Base-by-base conservation (phyloP, 257 asterid genomes). In the Craterostigma plantagineum region DNA sequence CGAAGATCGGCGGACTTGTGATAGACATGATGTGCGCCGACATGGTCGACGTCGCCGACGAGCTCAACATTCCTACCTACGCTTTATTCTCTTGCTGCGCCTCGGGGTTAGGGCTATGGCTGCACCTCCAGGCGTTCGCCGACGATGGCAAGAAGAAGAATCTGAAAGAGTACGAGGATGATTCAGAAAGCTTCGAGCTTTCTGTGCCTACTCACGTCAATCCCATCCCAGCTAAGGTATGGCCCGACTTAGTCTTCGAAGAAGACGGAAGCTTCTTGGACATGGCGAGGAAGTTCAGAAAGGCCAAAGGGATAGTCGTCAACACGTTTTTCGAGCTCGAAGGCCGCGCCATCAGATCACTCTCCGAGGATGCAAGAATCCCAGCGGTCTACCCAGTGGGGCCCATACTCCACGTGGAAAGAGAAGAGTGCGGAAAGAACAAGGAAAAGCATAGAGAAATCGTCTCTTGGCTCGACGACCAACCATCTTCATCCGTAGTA, bases 31-130 rank as follows among this genome's bases (percentile, higher is more conserved):
- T 63, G 14, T 70, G 63, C 39, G 57, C 68, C 6, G 3, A 49
- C 18, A 66, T 70, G 78, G 50, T 66, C 7, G 68, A 70, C 7
- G 63, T 59, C 4, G 78, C 74, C 0, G 37, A 66, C 7, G 78
- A 66, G 33, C 56, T 63, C 13, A 49, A 42, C 9, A 34, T 66
- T 3, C 66, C 71, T 0, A 38, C 57, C 7, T 70, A 62, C 10
- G 46, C 55, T 10, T 66, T 54, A 45, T 60, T 39, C 43, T 47
- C 79, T 0, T 51, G 55, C 8, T 48, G 62, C 10, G 75, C 76
- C 3, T 63, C 69, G 0, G 23, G 10, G 6, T 45, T 71, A 6
- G 72, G 72, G 17, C 48, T 64, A 3, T 5, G 35, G 10, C 35
- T 64, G n/a, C 49, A 57, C 10, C 3, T 60, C 35, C 76, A 60